Evolutionary conservation across 108 stramenopile species (phyloP).

Genomic region (Fistulifera pelliculosa): DNA sequence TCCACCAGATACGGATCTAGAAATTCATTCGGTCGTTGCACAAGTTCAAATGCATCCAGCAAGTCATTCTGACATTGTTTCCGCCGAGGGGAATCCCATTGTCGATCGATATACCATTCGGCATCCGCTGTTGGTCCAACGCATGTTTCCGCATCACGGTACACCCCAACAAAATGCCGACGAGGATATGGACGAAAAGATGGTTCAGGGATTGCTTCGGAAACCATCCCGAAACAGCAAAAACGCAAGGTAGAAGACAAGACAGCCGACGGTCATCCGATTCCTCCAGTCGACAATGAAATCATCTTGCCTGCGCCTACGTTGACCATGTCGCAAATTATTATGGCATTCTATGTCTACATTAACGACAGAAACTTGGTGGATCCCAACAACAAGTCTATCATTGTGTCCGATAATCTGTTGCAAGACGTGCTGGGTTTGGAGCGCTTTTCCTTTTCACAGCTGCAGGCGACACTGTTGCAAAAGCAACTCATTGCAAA

Average conservation of each 20-base stretch:
- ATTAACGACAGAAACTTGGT: constrained; percentile 44
- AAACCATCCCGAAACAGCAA: background rate
- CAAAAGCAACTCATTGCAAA: constrained; percentile 33
- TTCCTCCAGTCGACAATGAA: constrained; percentile 40
- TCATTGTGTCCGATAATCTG: constrained; percentile 50
- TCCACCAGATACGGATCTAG: constrained; percentile 27
- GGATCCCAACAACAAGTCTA: constrained; percentile 42
- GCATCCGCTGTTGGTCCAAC: constrained; percentile 41
- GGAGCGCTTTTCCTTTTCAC: constrained; percentile 57
- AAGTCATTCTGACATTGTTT: too few species aligned
- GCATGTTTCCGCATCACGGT: constrained; percentile 51
- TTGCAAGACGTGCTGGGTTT: constrained; percentile 49
- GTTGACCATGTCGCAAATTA: constrained; percentile 63
- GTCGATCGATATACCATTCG: constrained; percentile 15
- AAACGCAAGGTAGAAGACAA: constrained; percentile 4
- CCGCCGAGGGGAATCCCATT: background rate
- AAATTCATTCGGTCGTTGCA: constrained; percentile 21
- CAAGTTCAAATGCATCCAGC: constrained; percentile 1
- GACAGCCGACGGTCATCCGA: background rate
- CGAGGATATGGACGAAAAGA: background rate
- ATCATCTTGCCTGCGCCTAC: constrained; percentile 37
- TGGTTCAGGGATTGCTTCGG: background rate
- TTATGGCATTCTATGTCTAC: constrained; percentile 49
- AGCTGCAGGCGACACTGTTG: constrained; percentile 40
- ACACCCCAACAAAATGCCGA: background rate